Evolutionary conservation across 1,139 yeast species (phyloP).

Genomic region (Yamadazyma mexicana): DNA sequence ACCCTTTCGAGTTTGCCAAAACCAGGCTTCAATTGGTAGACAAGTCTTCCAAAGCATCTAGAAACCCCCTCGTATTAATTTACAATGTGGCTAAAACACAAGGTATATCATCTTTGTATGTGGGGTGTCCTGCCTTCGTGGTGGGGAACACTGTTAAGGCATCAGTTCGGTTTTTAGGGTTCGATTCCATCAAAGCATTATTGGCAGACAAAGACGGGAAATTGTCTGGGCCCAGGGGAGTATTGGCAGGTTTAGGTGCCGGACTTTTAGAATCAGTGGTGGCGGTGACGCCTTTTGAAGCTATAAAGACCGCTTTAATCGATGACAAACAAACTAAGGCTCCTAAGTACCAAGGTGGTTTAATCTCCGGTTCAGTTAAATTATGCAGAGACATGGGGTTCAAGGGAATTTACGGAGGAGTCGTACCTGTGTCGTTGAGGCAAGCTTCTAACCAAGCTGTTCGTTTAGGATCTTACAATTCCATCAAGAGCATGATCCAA

Average conservation of each 20-base stretch:
- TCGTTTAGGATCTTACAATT: slow-evolving; percentile 87
- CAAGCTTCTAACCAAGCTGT: slow-evolving; percentile 97
- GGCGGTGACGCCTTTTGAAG: slow-evolving; percentile 97
- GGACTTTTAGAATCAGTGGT: slow-evolving; percentile 88
- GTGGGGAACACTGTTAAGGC: slow-evolving; percentile 97
- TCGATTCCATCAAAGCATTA: slow-evolving; percentile 77
- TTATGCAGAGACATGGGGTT: slow-evolving; percentile 78
- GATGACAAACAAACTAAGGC: slow-evolving; percentile 80
- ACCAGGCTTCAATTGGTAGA: slow-evolving; percentile 86
- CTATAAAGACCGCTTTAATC: slow-evolving; percentile 91
- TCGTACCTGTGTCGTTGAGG: slow-evolving; percentile 89
- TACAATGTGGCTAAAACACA: slow-evolving; percentile 72
- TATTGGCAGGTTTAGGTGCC: slow-evolving; percentile 93
- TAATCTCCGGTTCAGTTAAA: slow-evolving; percentile 59
- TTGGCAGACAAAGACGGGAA: slow-evolving; percentile 84
- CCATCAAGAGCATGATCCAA: slow-evolving; percentile 80
- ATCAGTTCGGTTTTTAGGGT: slow-evolving; percentile 88
- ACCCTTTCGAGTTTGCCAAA: slow-evolving; percentile 96
- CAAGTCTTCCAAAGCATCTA: slow-evolving; percentile 62
- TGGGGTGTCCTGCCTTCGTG: slow-evolving; percentile 97
- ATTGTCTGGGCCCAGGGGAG: slow-evolving; percentile 86
- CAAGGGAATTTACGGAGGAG: slow-evolving; percentile 82
- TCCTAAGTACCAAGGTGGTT: slow-evolving; percentile 76
- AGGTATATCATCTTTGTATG: slow-evolving; percentile 79
- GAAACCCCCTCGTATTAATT: slow-evolving; percentile 82